Conservation (phyloP, 2,329 filamentous ascomycete species). For the Cytospora piceae region DNA sequence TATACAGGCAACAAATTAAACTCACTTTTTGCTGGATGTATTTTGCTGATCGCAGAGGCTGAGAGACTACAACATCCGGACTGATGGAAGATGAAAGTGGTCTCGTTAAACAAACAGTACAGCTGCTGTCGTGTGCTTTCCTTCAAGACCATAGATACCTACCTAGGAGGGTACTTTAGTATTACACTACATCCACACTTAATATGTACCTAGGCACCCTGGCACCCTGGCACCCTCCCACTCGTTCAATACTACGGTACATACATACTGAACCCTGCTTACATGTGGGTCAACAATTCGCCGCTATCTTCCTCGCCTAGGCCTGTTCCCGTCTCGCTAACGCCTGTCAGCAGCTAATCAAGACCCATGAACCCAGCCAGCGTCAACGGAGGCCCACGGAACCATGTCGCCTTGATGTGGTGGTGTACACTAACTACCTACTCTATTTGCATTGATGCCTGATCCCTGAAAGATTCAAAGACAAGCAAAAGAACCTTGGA, state of each 20-base stretch:
- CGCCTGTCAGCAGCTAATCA: slow-evolving; percentile 15
- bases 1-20: neutral
- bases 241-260: too few species aligned
- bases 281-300: slow-evolving; percentile 8
- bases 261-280: too few species aligned
- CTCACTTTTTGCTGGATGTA: neutral
- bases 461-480: slow-evolving; percentile 17
- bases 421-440: neutral
- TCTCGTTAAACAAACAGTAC: neutral
- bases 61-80: neutral
- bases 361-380: neutral
- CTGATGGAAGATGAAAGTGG: neutral
- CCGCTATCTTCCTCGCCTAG: slow-evolving; percentile 21
- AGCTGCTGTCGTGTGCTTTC: too few species aligned
- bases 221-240: too few species aligned
- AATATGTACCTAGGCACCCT: too few species aligned
- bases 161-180: too few species aligned
- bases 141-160: too few species aligned
- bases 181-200: too few species aligned
- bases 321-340: slow-evolving; percentile 23
- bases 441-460: slow-evolving; percentile 11
- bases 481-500: slow-evolving; percentile 11
- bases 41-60: neutral
- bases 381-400: neutral
- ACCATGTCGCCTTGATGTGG: too few species aligned